Evolutionary conservation across 139 green algal species (phyloP).

Genomic region (Coelastrella sp.): DNA sequence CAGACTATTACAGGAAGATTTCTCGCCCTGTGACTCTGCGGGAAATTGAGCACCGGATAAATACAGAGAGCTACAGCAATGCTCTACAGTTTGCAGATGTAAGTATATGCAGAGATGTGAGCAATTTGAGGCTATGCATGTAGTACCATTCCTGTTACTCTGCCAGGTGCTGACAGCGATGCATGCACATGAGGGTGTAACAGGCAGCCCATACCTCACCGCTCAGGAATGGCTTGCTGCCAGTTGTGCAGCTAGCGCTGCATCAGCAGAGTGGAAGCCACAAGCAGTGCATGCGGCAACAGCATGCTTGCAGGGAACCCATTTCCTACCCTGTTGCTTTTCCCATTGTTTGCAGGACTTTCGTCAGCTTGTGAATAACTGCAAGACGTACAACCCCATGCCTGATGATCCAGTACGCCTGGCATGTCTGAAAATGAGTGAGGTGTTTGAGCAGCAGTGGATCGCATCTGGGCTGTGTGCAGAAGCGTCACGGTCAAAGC

Average conservation of each 20-base stretch:
- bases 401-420: slow-evolving; percentile 31
- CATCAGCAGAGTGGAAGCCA: background rate
- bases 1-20: slow-evolving; percentile 43
- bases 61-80: slow-evolving; percentile 10
- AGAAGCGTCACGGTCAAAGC: slow-evolving; percentile 28
- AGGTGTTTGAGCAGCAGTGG: slow-evolving; percentile 44
- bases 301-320: background rate
- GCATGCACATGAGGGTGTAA: background rate
- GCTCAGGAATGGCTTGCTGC: too few species aligned
- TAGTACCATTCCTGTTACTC: too few species aligned
- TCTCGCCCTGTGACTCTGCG: slow-evolving; percentile 27
- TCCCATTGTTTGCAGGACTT: slow-evolving; percentile 32
- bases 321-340: background rate
- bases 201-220: background rate
- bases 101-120: background rate
- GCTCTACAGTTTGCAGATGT: slow-evolving; percentile 49
- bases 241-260: too few species aligned
- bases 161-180: too few species aligned
- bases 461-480: slow-evolving; percentile 30
- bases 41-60: slow-evolving; percentile 34
- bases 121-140: too few species aligned
- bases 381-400: slow-evolving; percentile 31
- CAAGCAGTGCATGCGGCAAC: background rate
- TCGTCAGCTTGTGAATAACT: slow-evolving; percentile 43
- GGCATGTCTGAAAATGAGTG: background rate